Evolutionary conservation across 768 basidiomycete species (phyloP).

Genomic region (Lactarius akahatsu): DNA sequence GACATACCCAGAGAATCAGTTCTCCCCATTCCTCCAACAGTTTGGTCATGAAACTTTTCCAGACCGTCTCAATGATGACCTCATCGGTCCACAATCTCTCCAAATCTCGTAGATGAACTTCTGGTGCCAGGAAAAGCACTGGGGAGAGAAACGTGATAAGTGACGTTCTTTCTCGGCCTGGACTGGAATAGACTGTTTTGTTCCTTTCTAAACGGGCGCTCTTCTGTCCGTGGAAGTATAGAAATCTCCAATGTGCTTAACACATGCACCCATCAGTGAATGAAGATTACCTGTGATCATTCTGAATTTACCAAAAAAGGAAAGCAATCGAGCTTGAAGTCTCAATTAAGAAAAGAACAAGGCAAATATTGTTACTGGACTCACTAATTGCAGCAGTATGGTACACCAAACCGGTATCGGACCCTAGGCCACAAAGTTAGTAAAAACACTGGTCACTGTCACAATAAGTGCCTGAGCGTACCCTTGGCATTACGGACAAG

Average conservation of each 20-base stretch:
- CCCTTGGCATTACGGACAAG: slow-evolving; percentile 19
- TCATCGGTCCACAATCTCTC: slow-evolving; percentile 24
- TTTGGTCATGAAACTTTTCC: slow-evolving; percentile 21
- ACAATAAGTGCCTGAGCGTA: not conserved
- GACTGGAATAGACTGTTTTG: slow-evolving; percentile 11
- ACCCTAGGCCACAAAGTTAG: slow-evolving; percentile 4
- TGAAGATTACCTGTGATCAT: not conserved
- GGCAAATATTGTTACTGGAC: not conserved
- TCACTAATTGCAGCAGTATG: slow-evolving; percentile 16
- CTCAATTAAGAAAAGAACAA: not conserved
- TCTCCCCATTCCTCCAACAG: slow-evolving; percentile 21
- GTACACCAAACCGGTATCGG: not conserved
- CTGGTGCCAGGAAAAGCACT: slow-evolving; percentile 25
- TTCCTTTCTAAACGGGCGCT: slow-evolving; percentile 20
- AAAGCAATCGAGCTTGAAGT: slow-evolving; percentile 20
- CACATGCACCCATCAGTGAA: not conserved
- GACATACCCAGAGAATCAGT: slow-evolving; percentile 20
- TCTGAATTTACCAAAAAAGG: slow-evolving; percentile 22
- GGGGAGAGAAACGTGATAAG: slow-evolving; percentile 25
- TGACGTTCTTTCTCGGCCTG: slow-evolving; percentile 1
- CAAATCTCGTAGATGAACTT: slow-evolving; percentile 26
- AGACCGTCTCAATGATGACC: slow-evolving; percentile 15
- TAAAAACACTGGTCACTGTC: too few species aligned
- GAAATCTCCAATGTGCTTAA: slow-evolving; percentile 26
- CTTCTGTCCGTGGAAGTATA: slow-evolving; percentile 26